Conservation (phyloP, 2,329 filamentous ascomycete species). For the Pseudogymnoascus sp. region DNA sequence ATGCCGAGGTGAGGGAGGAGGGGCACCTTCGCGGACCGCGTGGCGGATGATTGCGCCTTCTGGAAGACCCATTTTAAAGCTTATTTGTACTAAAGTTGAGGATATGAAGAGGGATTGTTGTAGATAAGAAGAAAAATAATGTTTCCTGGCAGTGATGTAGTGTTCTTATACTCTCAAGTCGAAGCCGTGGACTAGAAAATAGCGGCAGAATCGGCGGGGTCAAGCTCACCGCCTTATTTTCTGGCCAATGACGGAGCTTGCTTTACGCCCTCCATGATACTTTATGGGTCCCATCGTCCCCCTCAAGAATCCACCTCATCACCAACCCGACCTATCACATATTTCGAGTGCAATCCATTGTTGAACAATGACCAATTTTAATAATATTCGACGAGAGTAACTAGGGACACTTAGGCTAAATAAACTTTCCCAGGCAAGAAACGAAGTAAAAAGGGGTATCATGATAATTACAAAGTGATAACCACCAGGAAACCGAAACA, state of each 20-base stretch:
- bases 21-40: slow-evolving; percentile 51
- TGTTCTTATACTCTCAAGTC: not conserved
- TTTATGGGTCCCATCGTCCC: not conserved
- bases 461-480: slow-evolving; percentile 10
- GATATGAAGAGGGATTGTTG: not conserved
- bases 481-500: not conserved
- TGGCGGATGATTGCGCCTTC: slow-evolving; percentile 40
- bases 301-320: not conserved
- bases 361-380: not conserved
- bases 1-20: not conserved
- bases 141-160: not conserved
- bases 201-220: slow-evolving; percentile 7
- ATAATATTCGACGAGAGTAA: not conserved
- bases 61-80: slow-evolving; percentile 1
- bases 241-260: not conserved
- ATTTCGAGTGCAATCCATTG: not conserved
- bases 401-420: not conserved
- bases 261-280: not conserved
- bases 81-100: not conserved
- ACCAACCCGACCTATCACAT: not conserved
- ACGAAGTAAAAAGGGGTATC: slow-evolving; percentile 6
- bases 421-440: not conserved
- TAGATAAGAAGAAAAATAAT: not conserved
- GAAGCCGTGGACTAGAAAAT: not conserved
- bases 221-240: not conserved